Evolutionary conservation across 1,139 yeast genomes (phyloP), one percentile per base, ranked within the genome.

Genomic region (Saccharomyces hybrid): DNA sequence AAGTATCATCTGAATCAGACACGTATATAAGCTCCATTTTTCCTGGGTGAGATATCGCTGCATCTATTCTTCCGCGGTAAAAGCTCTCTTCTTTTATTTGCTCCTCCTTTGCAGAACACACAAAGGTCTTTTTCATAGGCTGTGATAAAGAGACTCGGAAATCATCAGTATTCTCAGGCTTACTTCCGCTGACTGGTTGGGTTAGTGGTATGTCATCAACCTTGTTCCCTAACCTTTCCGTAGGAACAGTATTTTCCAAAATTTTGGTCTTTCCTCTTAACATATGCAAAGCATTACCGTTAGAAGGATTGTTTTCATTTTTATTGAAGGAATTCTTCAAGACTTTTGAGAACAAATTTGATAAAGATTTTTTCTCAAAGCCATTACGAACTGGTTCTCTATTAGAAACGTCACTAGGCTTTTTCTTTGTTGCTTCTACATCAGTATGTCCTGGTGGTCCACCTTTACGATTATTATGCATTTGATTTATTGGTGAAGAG

Each of bases 11-110:
- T 2, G 56, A 52, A 46, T 52, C 58, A 7, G 61, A 56, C 9
- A 55, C 34, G 28, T 55, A 46, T 8, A 53, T 50, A 9, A 52
- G 42, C 31, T 55, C 58, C 60, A 55, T 58, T 38, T 55, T 57
- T 28, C 52, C 54, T 2, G 46, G 34, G 31, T 28, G 44, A 38
- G 44, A 8, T 38, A 38, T 38, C 9, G 5, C 11, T 6, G 44
- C 9, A 19, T 38, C 23, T n/a, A 19, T 38, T 38, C 44, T 38
- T 9, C 44, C 44, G 6, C 44, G 25, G 23, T n/a, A 19, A 4
- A 16, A 6, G 7, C 9, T 16, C 25, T 38, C 23, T 38, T 38
- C 23, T 19, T 9, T n/a, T 3, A 38, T 38, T 8, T 38, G 44
- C 7, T 38, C 9, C 3, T 38, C 44, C 25, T 38, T n/a, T 16